phyloP scores from a whole-genome alignment of 345 rosid genomes.

The Pugionium cornutum region DNA sequence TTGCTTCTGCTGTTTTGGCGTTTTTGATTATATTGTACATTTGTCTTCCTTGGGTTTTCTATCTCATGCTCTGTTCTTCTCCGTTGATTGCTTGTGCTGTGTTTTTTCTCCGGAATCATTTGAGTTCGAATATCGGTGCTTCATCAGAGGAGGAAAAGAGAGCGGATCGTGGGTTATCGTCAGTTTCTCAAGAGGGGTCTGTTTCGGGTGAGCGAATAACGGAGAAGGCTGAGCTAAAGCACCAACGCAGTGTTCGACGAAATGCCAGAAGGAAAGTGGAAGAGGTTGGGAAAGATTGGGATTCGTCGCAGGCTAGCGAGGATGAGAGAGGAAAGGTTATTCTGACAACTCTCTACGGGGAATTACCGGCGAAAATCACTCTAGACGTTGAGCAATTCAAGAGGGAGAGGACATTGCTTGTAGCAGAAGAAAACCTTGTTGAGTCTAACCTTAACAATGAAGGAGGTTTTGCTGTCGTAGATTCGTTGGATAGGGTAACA shows the following conservation, averaged over 20 bases:
- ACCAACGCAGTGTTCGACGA: constrained; percentile 54
- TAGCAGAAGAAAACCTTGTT: constrained; percentile 17
- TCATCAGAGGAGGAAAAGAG: constrained; percentile 27
- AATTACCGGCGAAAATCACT: constrained; percentile 25
- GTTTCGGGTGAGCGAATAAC: constrained; percentile 19
- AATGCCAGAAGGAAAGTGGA: constrained; percentile 47
- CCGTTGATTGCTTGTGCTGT: constrained; percentile 49
- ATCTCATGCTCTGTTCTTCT: constrained; percentile 48
- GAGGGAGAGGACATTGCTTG: constrained; percentile 39
- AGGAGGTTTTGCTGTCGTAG: constrained; percentile 11
- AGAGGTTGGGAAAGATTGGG: constrained; percentile 45
- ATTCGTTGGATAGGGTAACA: constrained; percentile 27
- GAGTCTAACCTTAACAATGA: constrained; percentile 18
- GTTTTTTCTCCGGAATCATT: constrained; percentile 37
- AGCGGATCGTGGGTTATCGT: constrained; percentile 9
- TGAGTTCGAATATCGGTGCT: constrained; percentile 13
- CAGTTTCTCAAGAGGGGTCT: constrained; percentile 27
- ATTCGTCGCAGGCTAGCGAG: constrained; percentile 34
- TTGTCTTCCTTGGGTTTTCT: constrained; percentile 60
- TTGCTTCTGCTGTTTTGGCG: constrained; percentile 42
- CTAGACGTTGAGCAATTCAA: constrained; percentile 30
- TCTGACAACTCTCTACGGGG: constrained; percentile 27
- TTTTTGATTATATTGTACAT: constrained; percentile 47
- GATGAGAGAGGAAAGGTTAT: constrained; percentile 34
- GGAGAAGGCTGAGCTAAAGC: constrained; percentile 34